Percentiles rank a stretch among this genome's conserved stretches.
These are phyloP conservation scores for Chamaecrista fasciculata DNA, from an alignment of 306 rosid genomes.

Conservation along the genomic window DNA sequence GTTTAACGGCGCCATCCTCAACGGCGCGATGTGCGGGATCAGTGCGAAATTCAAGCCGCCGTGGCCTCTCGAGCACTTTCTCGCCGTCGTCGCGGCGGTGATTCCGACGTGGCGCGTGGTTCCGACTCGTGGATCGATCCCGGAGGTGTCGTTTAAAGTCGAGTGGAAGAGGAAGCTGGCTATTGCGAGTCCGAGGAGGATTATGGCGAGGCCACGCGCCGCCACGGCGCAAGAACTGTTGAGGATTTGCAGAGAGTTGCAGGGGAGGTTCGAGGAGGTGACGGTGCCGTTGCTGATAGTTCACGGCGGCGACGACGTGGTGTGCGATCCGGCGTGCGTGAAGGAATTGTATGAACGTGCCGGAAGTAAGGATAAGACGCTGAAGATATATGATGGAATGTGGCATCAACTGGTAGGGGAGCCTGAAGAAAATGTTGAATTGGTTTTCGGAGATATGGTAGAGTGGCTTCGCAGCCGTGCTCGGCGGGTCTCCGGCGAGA, in stretches of 20 bases:
- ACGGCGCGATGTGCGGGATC: slow-evolving; percentile 97
- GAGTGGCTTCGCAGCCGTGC: slow-evolving; percentile 61
- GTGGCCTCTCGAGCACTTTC: slow-evolving; percentile 91
- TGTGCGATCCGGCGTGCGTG: slow-evolving; percentile 84
- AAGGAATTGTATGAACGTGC: slow-evolving; percentile 69
- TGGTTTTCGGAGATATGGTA: slow-evolving; percentile 70
- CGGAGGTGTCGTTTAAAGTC: slow-evolving; percentile 75
- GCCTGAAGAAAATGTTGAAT: slow-evolving; percentile 51
- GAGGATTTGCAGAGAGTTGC: slow-evolving; percentile 80
- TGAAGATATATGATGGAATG: slow-evolving; percentile 70
- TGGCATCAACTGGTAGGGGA: slow-evolving; percentile 93
- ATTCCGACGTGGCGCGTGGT: slow-evolving; percentile 92
- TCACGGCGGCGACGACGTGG: slow-evolving; percentile 75
- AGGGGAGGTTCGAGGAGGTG: slow-evolving; percentile 78
- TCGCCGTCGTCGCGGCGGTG: slow-evolving; percentile 61
- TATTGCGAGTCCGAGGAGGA: slow-evolving; percentile 64
- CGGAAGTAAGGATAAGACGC: slow-evolving; percentile 76
- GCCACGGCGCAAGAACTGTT: slow-evolving; percentile 84
- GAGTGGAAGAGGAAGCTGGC: slow-evolving; percentile 90
- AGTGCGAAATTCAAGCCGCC: slow-evolving; percentile 94
- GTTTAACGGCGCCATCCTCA: slow-evolving; percentile 76
- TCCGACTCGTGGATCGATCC: slow-evolving; percentile 82
- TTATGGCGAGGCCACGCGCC: slow-evolving; percentile 71
- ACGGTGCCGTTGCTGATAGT: slow-evolving; percentile 69
- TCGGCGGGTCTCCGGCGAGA: slow-evolving; percentile 6